Evolutionary conservation across 2,329 filamentous ascomycete genomes (phyloP), one percentile per base, ranked within the genome.

Genomic region (Fusarium transvaalense): DNA sequence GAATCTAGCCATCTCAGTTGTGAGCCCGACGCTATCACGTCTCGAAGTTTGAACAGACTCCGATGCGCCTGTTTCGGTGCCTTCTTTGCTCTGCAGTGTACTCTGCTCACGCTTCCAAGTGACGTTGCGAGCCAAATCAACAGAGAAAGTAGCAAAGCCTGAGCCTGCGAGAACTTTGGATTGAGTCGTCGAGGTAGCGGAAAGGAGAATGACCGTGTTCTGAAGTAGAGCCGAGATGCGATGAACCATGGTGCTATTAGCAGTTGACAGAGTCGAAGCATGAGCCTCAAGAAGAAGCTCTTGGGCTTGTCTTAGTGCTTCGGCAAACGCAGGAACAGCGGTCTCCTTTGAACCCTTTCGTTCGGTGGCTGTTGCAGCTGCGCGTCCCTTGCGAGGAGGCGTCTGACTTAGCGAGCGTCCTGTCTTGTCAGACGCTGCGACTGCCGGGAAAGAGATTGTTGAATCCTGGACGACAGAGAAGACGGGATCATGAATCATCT

Each of bases 401-500:
- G 80, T 76, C 55, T 81, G 80, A 6, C 69, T 68, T 6, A 78
- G 60, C 4, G 79, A 79, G 23, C 75, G 67, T 31, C 78, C 77
- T 42, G 61, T 67, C 63, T 80, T 81, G 34, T 85, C 85, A 27
- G 80, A 76, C 67, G 77, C 75, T 25, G 81, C 81, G 37, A 95
- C 83, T 0, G 92, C 89, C 2, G 94, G 93, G 62, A 95, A 91
- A 0, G 94, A 97, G 27, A 97, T 89, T 0, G 94, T 97, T 1
- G 96, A 97, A 74, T 99, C 96, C 45, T 95, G 92, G 17, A 98
- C 86, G 12, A 95, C 92, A 19, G 93, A 97, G 77, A 95, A 97
- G 5, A 96, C 91, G 4, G 94, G 90, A 78, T 97, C 92, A 6
- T 87, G 86, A 14, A 89, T 86, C 82, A 97, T 92, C 73, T 91